Base-by-base conservation (phyloP, 257 asterid species). In the Hygrophila difformis region DNA sequence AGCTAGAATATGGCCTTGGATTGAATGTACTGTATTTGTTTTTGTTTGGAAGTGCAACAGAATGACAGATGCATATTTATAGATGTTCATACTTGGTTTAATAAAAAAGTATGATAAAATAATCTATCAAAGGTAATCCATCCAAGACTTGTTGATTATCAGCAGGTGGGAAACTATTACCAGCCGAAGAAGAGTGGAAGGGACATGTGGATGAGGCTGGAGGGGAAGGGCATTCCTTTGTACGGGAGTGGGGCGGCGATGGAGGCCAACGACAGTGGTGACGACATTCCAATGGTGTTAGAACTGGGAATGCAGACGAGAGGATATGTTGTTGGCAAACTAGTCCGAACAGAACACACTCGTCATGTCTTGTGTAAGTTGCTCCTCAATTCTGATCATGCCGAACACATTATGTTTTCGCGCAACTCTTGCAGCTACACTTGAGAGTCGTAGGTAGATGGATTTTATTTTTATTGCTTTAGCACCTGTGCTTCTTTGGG, bases 231-330 rank as follows among this genome's bases (percentile, higher is more conserved):
- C 33, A 65, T 86, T 35, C 84, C 94, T 6, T 67, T 86, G 0
- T 86, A 86, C 41, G 96, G 96, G 0, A 79, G 81, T 0, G 93
- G 85, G 26, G 45, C 43, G 34, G 53, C 69, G 15, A 24, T 76
- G 16, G 50, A 45, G 0, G 56, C 40, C 37, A 39, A 57, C 11
- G 70, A 52, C 5, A 47, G 33, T 8, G 29, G 34, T 10, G 71
- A 56, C 5, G 71, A 64, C 3, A 57, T 86, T 47, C 84, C 84
- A 19, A 40, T 82, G 38, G 69, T 39, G 49, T 39, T 86, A 55
- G 74, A 76, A n/a, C 44, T 79, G 39, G 59, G 50, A 3, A 65
- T 86, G 2, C 59, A 62, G 15, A 51, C 86, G 0, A 43, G 33
- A 8, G 88, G 82, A 5, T 35, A 69, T 54, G 14, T 76, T 14